A percentile compares a stretch with the other conserved stretches of the same genome.
Conservation (phyloP, 805 yeast species). For the Metschnikowia kofuensis region DNA sequence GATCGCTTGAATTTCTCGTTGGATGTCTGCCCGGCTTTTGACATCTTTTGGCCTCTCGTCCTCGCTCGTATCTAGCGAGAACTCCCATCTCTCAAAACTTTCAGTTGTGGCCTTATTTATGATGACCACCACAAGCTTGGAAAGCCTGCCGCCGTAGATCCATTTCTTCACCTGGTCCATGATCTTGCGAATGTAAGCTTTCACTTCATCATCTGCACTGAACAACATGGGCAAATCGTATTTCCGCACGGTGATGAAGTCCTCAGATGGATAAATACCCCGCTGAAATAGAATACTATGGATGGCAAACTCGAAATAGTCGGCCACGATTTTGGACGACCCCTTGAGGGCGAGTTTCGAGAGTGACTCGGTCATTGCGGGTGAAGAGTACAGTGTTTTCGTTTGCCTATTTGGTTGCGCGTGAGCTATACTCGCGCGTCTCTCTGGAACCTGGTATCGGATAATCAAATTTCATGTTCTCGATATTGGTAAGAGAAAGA, state of each 20-base stretch:
- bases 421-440: neutral
- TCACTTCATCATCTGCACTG: constrained; percentile 73
- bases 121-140: constrained; percentile 69
- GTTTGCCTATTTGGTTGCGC: neutral
- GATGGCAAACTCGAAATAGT: constrained; percentile 79
- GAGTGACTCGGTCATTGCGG: constrained; percentile 14
- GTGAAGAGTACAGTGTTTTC: neutral
- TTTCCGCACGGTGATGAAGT: constrained; percentile 71
- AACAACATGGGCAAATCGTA: constrained; percentile 76
- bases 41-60: constrained; percentile 12
- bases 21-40: constrained; percentile 49
- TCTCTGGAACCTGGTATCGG: no score
- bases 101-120: constrained; percentile 65
- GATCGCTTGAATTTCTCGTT: constrained; percentile 76
- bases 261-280: constrained; percentile 86
- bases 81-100: constrained; percentile 84
- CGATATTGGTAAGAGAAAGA: no score
- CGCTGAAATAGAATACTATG: constrained; percentile 83
- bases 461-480: no score
- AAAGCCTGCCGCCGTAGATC: constrained; percentile 68
- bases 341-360: constrained; percentile 66
- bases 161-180: constrained; percentile 63
- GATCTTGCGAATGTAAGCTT: constrained; percentile 61
- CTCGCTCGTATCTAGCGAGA: constrained; percentile 51
- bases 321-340: constrained; percentile 74